These are phyloP conservation scores for Polychytrium aggregatum DNA, from an alignment of 192 early-diverging fungal species.

Conservation along the genomic window DNA sequence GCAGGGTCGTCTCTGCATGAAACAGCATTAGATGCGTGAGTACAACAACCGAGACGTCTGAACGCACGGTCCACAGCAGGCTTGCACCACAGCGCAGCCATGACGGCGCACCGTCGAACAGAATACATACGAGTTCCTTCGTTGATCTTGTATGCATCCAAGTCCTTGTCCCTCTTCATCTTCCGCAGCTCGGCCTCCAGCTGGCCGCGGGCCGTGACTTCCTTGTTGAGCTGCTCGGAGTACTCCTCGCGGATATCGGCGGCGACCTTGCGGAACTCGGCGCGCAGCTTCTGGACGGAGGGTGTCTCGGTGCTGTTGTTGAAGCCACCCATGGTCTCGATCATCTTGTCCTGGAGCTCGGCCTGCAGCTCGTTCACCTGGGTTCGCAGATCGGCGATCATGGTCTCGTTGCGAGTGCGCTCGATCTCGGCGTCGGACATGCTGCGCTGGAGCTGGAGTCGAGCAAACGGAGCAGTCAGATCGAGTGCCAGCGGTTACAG, in stretches of 20 bases:
- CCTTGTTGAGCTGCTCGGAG: conserved; percentile 2
- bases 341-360: too few relatives aligned
- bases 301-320: too few relatives aligned
- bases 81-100: too few relatives aligned
- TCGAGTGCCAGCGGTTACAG: conserved; percentile 1
- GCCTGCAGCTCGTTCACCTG: conserved; percentile 11
- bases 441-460: conserved; percentile 8
- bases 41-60: too few relatives aligned
- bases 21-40: too few relatives aligned
- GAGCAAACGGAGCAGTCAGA: not conserved
- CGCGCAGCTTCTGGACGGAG: too few relatives aligned
- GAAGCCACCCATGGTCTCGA: too few relatives aligned
- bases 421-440: conserved; percentile 1
- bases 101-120: too few relatives aligned
- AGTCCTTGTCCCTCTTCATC: conserved; percentile 14
- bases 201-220: not conserved
- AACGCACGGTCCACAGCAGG: too few relatives aligned
- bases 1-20: too few relatives aligned
- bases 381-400: conserved; percentile 27
- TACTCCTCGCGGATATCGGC: conserved; percentile 10
- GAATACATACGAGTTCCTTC: too few relatives aligned
- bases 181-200: conserved; percentile 14
- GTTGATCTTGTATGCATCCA: too few relatives aligned
- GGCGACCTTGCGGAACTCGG: conserved; percentile 27
- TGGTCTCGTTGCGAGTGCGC: conserved; percentile 5